phyloP scores from a whole-genome alignment of 2,329 filamentous ascomycete species.

The Seiridium unicorne region DNA sequence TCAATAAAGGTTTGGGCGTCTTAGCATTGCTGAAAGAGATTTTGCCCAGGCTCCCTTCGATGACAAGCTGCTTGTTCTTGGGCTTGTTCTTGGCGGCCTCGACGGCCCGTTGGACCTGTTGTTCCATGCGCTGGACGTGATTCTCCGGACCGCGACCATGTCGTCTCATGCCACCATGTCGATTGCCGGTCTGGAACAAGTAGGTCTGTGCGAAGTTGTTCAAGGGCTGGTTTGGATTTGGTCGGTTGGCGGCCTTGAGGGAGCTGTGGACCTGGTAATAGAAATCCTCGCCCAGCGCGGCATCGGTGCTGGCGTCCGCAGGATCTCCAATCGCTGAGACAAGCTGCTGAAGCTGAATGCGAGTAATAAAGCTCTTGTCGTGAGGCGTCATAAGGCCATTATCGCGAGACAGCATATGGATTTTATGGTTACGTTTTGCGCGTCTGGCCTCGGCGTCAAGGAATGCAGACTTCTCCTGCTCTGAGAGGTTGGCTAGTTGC shows the following conservation, averaged over 20 bases:
- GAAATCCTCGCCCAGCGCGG: constrained; percentile 86
- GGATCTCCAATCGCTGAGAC: constrained; percentile 89
- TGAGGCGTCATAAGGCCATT: constrained; percentile 99
- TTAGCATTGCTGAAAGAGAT: constrained; percentile 99
- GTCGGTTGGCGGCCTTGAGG: constrained; percentile 84
- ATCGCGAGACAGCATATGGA: constrained; percentile 86
- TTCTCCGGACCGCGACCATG: constrained; percentile 86
- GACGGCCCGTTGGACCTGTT: constrained; percentile 95
- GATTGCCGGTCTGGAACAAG: constrained; percentile 87
- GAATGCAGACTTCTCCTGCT: constrained; percentile 81
- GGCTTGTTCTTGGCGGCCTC: constrained; percentile 97
- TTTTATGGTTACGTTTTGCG: constrained; percentile 97
- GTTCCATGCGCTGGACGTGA: constrained; percentile 98
- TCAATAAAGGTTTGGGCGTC: constrained; percentile 90
- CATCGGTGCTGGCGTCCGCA: constrained; percentile 75
- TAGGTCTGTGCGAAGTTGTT: constrained; percentile 98
- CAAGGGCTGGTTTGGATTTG: constrained; percentile 88
- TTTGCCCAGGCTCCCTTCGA: constrained; percentile 94
- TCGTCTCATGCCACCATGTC: constrained; percentile 71
- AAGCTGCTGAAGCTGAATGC: constrained; percentile 94
- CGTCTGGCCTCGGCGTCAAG: constrained; percentile 90
- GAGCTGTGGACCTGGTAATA: constrained; percentile 98
- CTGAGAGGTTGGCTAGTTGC: constrained; percentile 73
- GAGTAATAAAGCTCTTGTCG: constrained; percentile 98
- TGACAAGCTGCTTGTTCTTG: constrained; percentile 95